Base-by-base conservation (phyloP, 75 land plant genomes). In the Larix kaempferi region DNA sequence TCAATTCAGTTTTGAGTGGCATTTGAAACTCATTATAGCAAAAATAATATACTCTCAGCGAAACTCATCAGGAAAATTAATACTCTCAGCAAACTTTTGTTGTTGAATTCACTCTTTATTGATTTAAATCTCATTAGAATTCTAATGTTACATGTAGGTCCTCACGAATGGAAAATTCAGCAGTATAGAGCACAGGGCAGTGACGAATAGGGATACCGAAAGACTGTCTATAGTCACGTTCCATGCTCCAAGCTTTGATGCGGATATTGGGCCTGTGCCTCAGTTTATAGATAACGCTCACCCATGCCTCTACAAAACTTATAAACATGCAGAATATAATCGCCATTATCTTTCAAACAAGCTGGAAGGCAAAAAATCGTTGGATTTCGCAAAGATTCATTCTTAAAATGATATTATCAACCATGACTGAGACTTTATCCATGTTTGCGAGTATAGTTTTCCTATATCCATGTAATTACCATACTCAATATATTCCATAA, bases 381-480 rank as follows among this genome's bases (percentile, higher is more conserved):
- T 91, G 54, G 92, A 91, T 0, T 91, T 91, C 77, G 92, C 90
- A n/a, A n/a, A n/a, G n/a, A n/a, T n/a, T n/a, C n/a, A n/a, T n/a
- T n/a, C n/a, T n/a, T n/a, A n/a, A n/a, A n/a, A n/a, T n/a, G n/a
- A n/a, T n/a, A n/a, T n/a, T n/a, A n/a, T n/a, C n/a, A n/a, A n/a
- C n/a, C n/a, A n/a, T n/a, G n/a, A n/a, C n/a, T n/a, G n/a, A n/a
- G n/a, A n/a, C n/a, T n/a, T n/a, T n/a, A n/a, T n/a, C n/a, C n/a
- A n/a, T n/a, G n/a, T n/a, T n/a, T n/a, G n/a, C n/a, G n/a, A n/a
- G n/a, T n/a, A n/a, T n/a, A n/a, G n/a, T n/a, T n/a, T n/a, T n/a
- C n/a, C n/a, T n/a, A n/a, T n/a, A n/a, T n/a, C n/a, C n/a, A n/a
- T n/a, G n/a, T n/a, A n/a, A n/a, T n/a, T n/a, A n/a, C n/a, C n/a